Percentiles rank a stretch among this genome's conserved stretches.
phyloP scores from a whole-genome alignment of 2,329 filamentous ascomycete species.

The Fusarium sp. region DNA sequence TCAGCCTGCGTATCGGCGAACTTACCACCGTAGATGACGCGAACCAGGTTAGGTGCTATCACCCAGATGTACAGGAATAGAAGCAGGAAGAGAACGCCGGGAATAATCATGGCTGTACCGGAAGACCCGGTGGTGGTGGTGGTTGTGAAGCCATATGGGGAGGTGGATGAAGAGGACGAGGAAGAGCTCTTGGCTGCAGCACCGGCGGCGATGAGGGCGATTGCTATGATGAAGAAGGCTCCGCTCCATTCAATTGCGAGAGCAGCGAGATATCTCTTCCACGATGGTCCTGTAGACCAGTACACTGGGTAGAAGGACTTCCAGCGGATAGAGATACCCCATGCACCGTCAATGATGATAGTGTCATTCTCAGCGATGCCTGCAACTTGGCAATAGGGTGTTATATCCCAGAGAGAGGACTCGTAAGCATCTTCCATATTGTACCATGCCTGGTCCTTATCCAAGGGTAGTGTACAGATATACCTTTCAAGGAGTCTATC shows the following conservation, averaged over 20 bases:
- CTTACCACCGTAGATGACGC: constrained; percentile 48
- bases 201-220: constrained; percentile 37
- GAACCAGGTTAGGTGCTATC: constrained; percentile 44
- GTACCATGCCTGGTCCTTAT: constrained; percentile 46
- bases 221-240: constrained; percentile 37
- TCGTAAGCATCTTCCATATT: constrained; percentile 52
- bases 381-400: constrained; percentile 51
- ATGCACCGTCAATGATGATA: constrained; percentile 52
- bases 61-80: constrained; percentile 45
- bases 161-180: neutral
- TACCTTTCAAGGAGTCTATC: constrained; percentile 53
- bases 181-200: constrained; percentile 10
- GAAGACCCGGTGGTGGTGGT: neutral
- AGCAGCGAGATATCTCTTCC: constrained; percentile 37
- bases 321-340: constrained; percentile 51
- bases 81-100: constrained; percentile 44
- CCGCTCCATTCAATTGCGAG: constrained; percentile 42
- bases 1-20: constrained; percentile 49
- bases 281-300: constrained; percentile 46
- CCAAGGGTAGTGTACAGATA: constrained; percentile 48
- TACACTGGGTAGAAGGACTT: constrained; percentile 49
- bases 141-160: neutral
- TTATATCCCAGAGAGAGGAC: constrained; percentile 52
- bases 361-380: constrained; percentile 52
- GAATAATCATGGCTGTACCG: constrained; percentile 19